These are phyloP conservation scores for Escovopsis sp. DNA, from an alignment of 2,329 filamentous ascomycete genomes.

Conservation along the genomic window DNA sequence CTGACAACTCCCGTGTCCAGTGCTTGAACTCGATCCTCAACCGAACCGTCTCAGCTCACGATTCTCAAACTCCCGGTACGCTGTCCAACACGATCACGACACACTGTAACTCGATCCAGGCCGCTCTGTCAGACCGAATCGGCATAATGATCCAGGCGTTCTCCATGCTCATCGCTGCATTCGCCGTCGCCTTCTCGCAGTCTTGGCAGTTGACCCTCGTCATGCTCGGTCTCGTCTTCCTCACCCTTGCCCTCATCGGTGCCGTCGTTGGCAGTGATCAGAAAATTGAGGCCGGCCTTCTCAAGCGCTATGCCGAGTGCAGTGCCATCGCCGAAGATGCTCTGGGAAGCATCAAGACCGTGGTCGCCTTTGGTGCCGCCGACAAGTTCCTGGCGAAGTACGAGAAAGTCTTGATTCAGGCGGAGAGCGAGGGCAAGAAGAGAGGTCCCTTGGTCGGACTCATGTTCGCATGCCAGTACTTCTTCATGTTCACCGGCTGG, in stretches of 20 bases:
- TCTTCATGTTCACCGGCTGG: conserved; percentile 5
- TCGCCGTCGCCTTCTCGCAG: conserved; percentile 3
- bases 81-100: conserved; percentile 2
- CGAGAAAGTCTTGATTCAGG: not conserved
- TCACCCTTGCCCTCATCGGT: conserved; percentile 2
- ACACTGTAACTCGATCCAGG: conserved; percentile 3
- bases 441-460: conserved; percentile 3
- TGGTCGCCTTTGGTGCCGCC: conserved; percentile 3
- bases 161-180: conserved; percentile 2
- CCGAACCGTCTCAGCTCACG: conserved; percentile 1
- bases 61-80: conserved; percentile 1
- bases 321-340: conserved; percentile 4
- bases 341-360: conserved; percentile 2
- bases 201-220: conserved; percentile 4
- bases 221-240: conserved; percentile 2
- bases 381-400: conserved; percentile 3
- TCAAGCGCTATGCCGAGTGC: conserved; percentile 2
- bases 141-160: conserved; percentile 4
- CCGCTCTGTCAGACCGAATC: conserved; percentile 2
- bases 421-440: conserved; percentile 2
- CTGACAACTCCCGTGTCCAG: not conserved
- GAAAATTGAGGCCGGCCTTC: conserved; percentile 4
- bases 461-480: conserved; percentile 5
- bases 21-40: conserved; percentile 1
- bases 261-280: conserved; percentile 3